These are phyloP conservation scores for Porogramme epimiltina DNA, from an alignment of 1,284 basidiomycete genomes.

Conservation along the genomic window DNA sequence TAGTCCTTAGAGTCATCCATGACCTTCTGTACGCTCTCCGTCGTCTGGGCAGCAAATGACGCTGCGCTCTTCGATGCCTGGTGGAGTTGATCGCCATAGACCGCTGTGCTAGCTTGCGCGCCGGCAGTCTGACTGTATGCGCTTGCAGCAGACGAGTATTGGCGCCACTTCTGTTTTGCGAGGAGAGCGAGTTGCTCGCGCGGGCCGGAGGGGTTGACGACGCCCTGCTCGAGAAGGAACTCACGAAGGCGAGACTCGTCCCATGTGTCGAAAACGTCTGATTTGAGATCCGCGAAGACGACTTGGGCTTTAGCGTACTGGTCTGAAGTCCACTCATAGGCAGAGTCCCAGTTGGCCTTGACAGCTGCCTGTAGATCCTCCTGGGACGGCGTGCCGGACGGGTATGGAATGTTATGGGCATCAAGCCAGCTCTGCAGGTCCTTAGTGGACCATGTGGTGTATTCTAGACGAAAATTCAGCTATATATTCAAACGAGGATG, in stretches of 20 bases:
- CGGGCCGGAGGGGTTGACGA: slow-evolving; percentile 79
- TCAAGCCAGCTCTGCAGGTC: slow-evolving; percentile 73
- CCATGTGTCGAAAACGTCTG: slow-evolving; percentile 71
- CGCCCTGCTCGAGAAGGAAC: slow-evolving; percentile 86
- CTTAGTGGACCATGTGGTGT: slow-evolving; percentile 28
- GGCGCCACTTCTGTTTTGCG: slow-evolving; percentile 71
- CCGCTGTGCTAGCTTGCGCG: slow-evolving; percentile 53
- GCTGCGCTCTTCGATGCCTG: slow-evolving; percentile 48
- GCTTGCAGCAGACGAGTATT: slow-evolving; percentile 51
- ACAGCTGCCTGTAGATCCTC: slow-evolving; percentile 25
- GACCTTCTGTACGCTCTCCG: slow-evolving; percentile 54
- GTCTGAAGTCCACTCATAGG: slow-evolving; percentile 67
- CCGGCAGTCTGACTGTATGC: slow-evolving; percentile 24
- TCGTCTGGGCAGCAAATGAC: slow-evolving; percentile 40
- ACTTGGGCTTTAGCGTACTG: slow-evolving; percentile 65
- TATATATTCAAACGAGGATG: not conserved
- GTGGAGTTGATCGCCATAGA: slow-evolving; percentile 55
- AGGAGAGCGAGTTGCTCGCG: slow-evolving; percentile 79
- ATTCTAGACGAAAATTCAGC: slow-evolving; percentile 14
- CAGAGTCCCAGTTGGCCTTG: slow-evolving; percentile 25
- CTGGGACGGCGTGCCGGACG: slow-evolving; percentile 47
- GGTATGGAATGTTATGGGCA: slow-evolving; percentile 57
- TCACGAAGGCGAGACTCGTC: slow-evolving; percentile 79
- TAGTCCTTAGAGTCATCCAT: slow-evolving; percentile 84
- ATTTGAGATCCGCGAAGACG: slow-evolving; percentile 37